Evolutionary conservation across 768 basidiomycete genomes (phyloP).

Genomic region (Floccularia luteovirens): DNA sequence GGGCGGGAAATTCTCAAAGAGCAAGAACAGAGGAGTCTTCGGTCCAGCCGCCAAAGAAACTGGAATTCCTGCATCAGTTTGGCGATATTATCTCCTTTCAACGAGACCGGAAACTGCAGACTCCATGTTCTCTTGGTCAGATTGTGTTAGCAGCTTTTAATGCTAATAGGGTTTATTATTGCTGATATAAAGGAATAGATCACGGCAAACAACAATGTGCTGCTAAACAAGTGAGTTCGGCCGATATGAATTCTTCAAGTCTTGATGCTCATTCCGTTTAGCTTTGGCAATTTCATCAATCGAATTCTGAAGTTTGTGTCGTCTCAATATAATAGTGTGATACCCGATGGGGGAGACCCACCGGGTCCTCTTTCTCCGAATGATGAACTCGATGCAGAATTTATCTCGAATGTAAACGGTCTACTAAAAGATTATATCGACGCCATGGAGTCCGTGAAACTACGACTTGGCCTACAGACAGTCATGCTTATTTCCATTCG

Average conservation of each 20-base stretch:
- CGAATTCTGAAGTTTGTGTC: conserved; percentile 88
- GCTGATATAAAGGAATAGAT: conserved; percentile 40
- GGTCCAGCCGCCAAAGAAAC: conserved; percentile 92
- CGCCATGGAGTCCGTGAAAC: conserved; percentile 87
- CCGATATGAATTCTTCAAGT: neutral
- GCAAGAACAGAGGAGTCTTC: conserved; percentile 93
- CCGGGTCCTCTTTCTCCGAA: conserved; percentile 66
- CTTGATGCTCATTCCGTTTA: conserved; percentile 14
- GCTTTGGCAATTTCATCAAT: conserved; percentile 98
- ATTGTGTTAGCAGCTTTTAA: conserved; percentile 55
- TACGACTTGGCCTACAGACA: conserved; percentile 80
- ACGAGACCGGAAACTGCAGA: conserved; percentile 92
- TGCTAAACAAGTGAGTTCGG: conserved; percentile 78
- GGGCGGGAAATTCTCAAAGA: conserved; percentile 98
- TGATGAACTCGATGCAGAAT: conserved; percentile 61
- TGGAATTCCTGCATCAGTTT: conserved; percentile 88
- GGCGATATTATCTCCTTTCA: conserved; percentile 93
- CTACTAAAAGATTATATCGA: conserved; percentile 75
- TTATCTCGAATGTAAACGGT: conserved; percentile 72
- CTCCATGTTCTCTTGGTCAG: conserved; percentile 94
- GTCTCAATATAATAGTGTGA: conserved; percentile 70
- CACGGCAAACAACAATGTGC: conserved; percentile 84
- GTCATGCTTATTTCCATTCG: conserved; percentile 86
- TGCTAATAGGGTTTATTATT: neutral
- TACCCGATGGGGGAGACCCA: conserved; percentile 73